Percentiles rank a stretch among this genome's conserved stretches.
Conservation (phyloP, 2,329 filamentous ascomycete genomes). For the Aureobasidium lini region DNA sequence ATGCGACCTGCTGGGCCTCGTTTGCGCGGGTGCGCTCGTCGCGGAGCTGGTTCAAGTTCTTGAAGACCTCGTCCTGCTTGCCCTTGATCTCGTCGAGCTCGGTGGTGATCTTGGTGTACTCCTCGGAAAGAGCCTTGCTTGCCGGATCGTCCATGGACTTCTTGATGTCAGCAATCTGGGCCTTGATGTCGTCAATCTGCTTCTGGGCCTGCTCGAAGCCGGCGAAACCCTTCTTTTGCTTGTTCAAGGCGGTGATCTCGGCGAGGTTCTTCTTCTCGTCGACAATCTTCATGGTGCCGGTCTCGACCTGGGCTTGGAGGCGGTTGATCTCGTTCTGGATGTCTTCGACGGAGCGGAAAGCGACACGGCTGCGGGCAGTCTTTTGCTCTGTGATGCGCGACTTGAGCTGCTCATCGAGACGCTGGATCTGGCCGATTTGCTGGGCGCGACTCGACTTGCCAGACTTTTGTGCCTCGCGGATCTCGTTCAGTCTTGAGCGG, state of each 20-base stretch:
- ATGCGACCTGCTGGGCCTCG: slow-evolving; percentile 81
- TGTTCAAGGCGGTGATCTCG: slow-evolving; percentile 75
- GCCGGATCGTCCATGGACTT: slow-evolving; percentile 88
- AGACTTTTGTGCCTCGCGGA: slow-evolving; percentile 77
- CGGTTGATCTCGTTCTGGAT: slow-evolving; percentile 73
- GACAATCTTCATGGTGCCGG: slow-evolving; percentile 86
- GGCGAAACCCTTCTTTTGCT: slow-evolving; percentile 85
- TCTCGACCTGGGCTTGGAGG: slow-evolving; percentile 79
- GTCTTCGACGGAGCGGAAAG: slow-evolving; percentile 83
- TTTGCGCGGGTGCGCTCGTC: slow-evolving; percentile 82
- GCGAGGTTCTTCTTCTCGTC: slow-evolving; percentile 91
- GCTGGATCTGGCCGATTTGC: slow-evolving; percentile 86
- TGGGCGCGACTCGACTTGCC: slow-evolving; percentile 74
- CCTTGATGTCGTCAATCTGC: slow-evolving; percentile 78
- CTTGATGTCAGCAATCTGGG: slow-evolving; percentile 80
- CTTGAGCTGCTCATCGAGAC: slow-evolving; percentile 82
- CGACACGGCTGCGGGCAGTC: slow-evolving; percentile 67
- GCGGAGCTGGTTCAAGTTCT: slow-evolving; percentile 73
- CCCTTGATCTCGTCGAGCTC: slow-evolving; percentile 87
- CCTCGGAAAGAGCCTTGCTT: slow-evolving; percentile 76
- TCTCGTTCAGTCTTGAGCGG: slow-evolving; percentile 70
- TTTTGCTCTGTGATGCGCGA: slow-evolving; percentile 81
- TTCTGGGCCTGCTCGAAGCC: slow-evolving; percentile 80
- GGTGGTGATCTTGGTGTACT: slow-evolving; percentile 75
- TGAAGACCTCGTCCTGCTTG: slow-evolving; percentile 85